Percentiles rank a stretch among this genome's conserved stretches.
These are phyloP conservation scores for Mucor ambiguus DNA, from an alignment of 371 early-diverging fungal species.

Conservation along the genomic window DNA sequence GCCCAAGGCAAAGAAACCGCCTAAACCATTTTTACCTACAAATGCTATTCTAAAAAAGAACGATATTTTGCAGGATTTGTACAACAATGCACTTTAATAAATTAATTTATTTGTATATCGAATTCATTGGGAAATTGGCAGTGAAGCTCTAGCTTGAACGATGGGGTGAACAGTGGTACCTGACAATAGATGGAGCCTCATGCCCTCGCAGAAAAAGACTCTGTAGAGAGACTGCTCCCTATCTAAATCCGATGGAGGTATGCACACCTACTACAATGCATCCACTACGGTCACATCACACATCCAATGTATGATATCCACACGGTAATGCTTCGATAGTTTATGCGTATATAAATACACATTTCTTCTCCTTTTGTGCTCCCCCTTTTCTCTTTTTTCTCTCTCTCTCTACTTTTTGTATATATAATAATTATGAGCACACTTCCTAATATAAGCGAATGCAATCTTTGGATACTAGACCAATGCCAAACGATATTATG, in stretches of 20 bases:
- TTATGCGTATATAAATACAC: background rate
- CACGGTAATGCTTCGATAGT: background rate
- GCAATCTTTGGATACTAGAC: slow-evolving; percentile 14
- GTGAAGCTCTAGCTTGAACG: too few relatives aligned
- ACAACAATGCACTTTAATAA: slow-evolving; percentile 3
- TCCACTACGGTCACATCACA: background rate
- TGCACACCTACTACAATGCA: too few relatives aligned
- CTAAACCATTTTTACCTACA: slow-evolving; percentile 21
- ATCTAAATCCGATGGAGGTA: too few relatives aligned
- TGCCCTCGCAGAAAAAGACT: too few relatives aligned
- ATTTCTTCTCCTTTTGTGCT: slow-evolving; percentile 9
- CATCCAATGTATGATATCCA: background rate
- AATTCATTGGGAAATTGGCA: too few relatives aligned
- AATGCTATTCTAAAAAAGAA: slow-evolving; percentile 26
- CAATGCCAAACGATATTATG: slow-evolving; percentile 14
- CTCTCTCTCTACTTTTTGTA: background rate
- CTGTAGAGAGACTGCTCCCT: too few relatives aligned
- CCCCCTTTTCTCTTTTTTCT: background rate
- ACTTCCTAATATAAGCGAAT: slow-evolving; percentile 15
- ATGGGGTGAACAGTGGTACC: too few relatives aligned
- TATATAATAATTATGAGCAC: slow-evolving; percentile 12
- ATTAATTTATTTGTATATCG: too few relatives aligned
- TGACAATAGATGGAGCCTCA: too few relatives aligned
- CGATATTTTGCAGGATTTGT: slow-evolving; percentile 31
- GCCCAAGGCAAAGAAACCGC: background rate